Percentiles rank a stretch among this genome's conserved stretches.
phyloP scores from a whole-genome alignment of 1,139 yeast genomes.

The Geotrichum siamense region DNA sequence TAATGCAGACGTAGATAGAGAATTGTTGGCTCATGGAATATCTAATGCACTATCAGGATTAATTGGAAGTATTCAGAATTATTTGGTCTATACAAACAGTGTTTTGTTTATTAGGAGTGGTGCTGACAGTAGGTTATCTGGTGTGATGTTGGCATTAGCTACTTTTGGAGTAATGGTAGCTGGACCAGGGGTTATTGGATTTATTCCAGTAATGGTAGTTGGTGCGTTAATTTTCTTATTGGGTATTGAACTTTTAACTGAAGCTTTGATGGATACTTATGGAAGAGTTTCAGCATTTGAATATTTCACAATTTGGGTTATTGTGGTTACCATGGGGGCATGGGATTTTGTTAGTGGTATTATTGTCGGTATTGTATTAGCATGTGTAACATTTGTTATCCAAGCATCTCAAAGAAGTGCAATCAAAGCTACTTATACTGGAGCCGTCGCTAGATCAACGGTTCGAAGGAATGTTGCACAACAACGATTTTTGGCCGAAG shows the following conservation, averaged over 20 bases:
- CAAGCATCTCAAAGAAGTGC: constrained; percentile 85
- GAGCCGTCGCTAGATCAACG: constrained; percentile 83
- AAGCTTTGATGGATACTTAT: constrained; percentile 77
- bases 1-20: constrained; percentile 78
- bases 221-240: constrained; percentile 83
- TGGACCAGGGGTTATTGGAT: constrained; percentile 91
- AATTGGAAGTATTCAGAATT: constrained; percentile 84
- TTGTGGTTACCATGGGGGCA: constrained; percentile 89
- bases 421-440: constrained; percentile 75
- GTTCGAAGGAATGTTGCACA: constrained; percentile 89
- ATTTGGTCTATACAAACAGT: constrained; percentile 88
- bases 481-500: constrained; percentile 73
- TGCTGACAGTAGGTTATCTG: constrained; percentile 83
- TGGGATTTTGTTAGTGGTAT: constrained; percentile 94
- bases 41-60: constrained; percentile 84
- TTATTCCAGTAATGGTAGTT: constrained; percentile 90
- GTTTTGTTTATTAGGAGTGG: constrained; percentile 89
- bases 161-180: constrained; percentile 74
- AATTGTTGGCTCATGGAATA: constrained; percentile 88
- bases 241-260: constrained; percentile 84
- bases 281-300: constrained; percentile 72
- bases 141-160: constrained; percentile 74
- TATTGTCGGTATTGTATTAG: constrained; percentile 79
- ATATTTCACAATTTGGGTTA: constrained; percentile 72
- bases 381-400: constrained; percentile 85